Base-by-base conservation (phyloP, 2,329 filamentous ascomycete species). In the Clarireedia paspali region DNA sequence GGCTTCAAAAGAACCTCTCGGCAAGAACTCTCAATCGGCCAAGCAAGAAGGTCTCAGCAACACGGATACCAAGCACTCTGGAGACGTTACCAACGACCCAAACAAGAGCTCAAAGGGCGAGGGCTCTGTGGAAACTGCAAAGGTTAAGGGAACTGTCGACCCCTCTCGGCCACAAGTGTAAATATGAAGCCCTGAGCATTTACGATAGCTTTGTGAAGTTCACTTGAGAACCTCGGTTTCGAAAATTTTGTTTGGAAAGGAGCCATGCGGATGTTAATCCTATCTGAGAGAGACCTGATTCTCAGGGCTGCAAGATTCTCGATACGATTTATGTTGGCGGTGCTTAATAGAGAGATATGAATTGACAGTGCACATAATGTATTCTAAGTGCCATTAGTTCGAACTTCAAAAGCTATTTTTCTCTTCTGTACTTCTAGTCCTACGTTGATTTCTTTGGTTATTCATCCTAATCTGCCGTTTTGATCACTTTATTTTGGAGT, bases 31-130 rank as follows among this genome's bases (percentile, higher is more conserved):
- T 38, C 77, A 71, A 30, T 75, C 74, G 36, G 72, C 71, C 45
- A 81, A 82, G 69, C 77, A 83, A 68, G 70, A 76, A 64, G 78
- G 77, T 23, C 30, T 80, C 15, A 73, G 72, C 53, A 82, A 78
- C 62, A 71, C 71, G 15, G 73, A 79, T 50, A 81, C 79, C 5
- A 71, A 74, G 54, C 76, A 82, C 68, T 74, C 75, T 27, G 71
- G 70, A 26, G 66, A 74, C 51, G 70, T 73, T 58, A 70, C 71
- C 57, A 68, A 72, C 44, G 68, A 75, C 50, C 63, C 71, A 5
- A 71, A 72, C 38, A 78, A 78, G 71, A 79, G 75, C 66, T 76
- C 75, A 65, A 84, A 83, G 72, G 70, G 72, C n/a, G 80, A 84
- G 69, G 80, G 79, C 30, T 69, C 72, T 50, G 75, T 75, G 30